Evolutionary conservation across 305 asterid genomes (phyloP).

Genomic region (Vinca major): DNA sequence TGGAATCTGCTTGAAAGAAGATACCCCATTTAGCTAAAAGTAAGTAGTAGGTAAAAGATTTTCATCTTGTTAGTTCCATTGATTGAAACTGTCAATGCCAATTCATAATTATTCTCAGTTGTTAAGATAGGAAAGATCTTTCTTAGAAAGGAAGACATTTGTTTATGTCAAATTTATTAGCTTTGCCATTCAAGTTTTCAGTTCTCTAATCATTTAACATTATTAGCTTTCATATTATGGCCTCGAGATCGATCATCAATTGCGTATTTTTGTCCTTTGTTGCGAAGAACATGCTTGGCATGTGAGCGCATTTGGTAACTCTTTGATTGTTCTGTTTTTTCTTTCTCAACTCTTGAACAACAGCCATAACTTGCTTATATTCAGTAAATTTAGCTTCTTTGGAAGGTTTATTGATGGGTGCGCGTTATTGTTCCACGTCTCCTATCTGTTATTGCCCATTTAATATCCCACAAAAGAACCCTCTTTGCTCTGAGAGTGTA

Average conservation of each 20-base stretch:
- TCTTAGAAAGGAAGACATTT: not conserved
- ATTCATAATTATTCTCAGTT: not conserved
- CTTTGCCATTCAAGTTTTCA: not conserved
- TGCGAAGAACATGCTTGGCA: no score
- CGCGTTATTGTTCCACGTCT: not conserved
- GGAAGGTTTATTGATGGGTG: not conserved
- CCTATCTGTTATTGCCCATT: not conserved
- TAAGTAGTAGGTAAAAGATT: not conserved
- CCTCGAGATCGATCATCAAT: no score
- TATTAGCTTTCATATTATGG: no score
- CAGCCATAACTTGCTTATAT: not conserved
- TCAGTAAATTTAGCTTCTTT: not conserved
- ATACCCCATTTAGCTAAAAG: not conserved
- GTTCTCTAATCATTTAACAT: not conserved
- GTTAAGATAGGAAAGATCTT: not conserved
- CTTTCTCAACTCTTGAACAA: not conserved
- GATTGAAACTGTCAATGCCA: not conserved
- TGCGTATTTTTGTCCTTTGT: no score
- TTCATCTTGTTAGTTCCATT: not conserved
- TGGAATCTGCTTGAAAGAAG: not conserved
- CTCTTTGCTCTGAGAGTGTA: not conserved
- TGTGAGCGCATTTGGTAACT: slow-evolving; percentile 1
- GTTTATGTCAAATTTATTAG: not conserved
- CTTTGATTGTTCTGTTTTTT: not conserved
- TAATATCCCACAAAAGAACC: not conserved